A percentile compares a stretch with the other conserved stretches of the same genome.
phyloP scores from a whole-genome alignment of 441 rosid species.

The Lagerstroemia fauriei region DNA sequence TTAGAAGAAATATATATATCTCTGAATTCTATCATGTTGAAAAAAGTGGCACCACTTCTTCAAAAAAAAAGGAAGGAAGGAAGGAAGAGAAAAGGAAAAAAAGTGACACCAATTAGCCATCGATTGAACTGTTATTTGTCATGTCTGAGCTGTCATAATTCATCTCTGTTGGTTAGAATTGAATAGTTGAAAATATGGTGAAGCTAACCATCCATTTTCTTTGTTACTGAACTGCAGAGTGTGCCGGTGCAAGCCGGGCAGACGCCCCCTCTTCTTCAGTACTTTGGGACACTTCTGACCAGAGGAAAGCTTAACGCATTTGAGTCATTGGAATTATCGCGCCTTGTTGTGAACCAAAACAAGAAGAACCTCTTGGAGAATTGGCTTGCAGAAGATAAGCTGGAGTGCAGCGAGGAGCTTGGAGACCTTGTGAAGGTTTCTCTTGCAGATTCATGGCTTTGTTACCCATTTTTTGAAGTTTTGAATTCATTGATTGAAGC shows the following conservation, averaged over 20 bases:
- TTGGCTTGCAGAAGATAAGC: constrained; percentile 98
- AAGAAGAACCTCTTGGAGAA: constrained; percentile 95
- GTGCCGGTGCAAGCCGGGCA: constrained; percentile 99
- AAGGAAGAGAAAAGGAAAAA: background rate
- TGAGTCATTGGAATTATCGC: constrained; percentile 95
- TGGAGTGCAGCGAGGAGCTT: constrained; percentile 98
- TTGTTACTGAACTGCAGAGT: constrained; percentile 55
- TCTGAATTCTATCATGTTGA: background rate
- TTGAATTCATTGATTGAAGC: constrained; percentile 9
- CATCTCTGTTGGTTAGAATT: background rate
- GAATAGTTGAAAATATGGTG: background rate
- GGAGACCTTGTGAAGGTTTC: constrained; percentile 99
- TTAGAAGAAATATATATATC: background rate
- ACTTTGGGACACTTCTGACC: constrained; percentile 95
- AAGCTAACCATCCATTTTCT: background rate
- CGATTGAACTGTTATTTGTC: background rate
- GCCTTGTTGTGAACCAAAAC: constrained; percentile 98
- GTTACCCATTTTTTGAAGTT: background rate
- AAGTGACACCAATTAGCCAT: background rate
- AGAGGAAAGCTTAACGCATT: constrained; percentile 93
- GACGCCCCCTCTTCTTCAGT: constrained; percentile 95
- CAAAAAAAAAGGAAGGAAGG: too few relatives aligned
- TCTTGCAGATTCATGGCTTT: constrained; percentile 10
- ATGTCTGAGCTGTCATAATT: background rate
- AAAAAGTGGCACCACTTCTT: background rate